Evolutionary conservation across 2,329 filamentous ascomycete genomes (phyloP).

Genomic region (Aspergillus sp.): DNA sequence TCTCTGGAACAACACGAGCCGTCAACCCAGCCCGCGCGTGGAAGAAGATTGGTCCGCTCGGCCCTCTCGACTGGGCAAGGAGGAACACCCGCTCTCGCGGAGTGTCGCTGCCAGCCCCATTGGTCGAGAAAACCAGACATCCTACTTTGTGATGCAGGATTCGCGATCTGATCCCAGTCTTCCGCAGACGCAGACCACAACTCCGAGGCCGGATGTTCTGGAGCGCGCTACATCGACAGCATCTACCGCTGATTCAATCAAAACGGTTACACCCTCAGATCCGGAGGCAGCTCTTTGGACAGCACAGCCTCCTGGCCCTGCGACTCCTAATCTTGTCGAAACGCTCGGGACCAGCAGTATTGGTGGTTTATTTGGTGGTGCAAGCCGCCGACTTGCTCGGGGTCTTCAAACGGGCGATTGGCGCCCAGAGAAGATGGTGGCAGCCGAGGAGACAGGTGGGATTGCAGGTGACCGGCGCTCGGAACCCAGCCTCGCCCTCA

Average conservation of each 20-base stretch:
- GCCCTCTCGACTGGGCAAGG: slow-evolving; percentile 43
- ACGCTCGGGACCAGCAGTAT: slow-evolving; percentile 27
- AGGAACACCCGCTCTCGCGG: slow-evolving; percentile 68
- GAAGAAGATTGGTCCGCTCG: slow-evolving; percentile 51
- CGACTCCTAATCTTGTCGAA: slow-evolving; percentile 24
- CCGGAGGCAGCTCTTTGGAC: slow-evolving; percentile 15
- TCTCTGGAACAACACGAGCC: slow-evolving; percentile 34
- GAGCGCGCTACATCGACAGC: slow-evolving; percentile 37
- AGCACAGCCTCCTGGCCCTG: slow-evolving; percentile 15
- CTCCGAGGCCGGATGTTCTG: slow-evolving; percentile 32
- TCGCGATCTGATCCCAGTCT: slow-evolving; percentile 9
- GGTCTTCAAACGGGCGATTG: slow-evolving; percentile 32
- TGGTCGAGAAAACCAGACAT: slow-evolving; percentile 22
- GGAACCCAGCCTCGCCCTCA: slow-evolving; percentile 40
- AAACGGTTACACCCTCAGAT: slow-evolving; percentile 35
- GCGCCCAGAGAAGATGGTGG: slow-evolving; percentile 25
- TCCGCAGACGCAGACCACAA: slow-evolving; percentile 10
- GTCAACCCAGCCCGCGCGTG: slow-evolving; percentile 52
- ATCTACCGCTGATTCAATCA: slow-evolving; percentile 42
- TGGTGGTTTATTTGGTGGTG: slow-evolving; percentile 35
- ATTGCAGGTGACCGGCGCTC: slow-evolving; percentile 31
- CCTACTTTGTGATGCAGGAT: slow-evolving; percentile 31
- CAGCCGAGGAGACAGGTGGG: slow-evolving; percentile 28
- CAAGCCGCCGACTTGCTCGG: slow-evolving; percentile 30
- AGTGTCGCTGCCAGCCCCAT: slow-evolving; percentile 67